phyloP scores from a whole-genome alignment of 139 green algal species.

The Medakamo hakoo region DNA sequence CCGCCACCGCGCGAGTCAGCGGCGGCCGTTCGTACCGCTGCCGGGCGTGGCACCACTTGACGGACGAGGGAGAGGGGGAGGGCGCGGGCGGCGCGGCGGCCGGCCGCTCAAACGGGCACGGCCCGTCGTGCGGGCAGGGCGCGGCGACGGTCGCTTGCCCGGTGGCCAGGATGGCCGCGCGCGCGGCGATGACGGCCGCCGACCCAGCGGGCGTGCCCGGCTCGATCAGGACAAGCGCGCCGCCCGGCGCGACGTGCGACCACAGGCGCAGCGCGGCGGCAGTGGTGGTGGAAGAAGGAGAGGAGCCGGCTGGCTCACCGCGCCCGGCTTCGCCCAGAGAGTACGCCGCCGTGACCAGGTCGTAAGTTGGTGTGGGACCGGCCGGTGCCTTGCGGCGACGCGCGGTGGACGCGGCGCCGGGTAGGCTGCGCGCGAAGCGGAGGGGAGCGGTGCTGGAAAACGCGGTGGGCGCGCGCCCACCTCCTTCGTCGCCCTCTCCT shows the following conservation, averaged over 20 bases:
- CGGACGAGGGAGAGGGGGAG: too few species aligned
- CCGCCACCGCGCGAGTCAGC: constrained; percentile 21
- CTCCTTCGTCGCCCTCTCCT: too few species aligned
- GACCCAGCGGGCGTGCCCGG: constrained; percentile 51
- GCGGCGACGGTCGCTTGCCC: constrained; percentile 45
- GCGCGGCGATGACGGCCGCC: constrained; percentile 26
- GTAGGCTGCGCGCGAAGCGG: neutral
- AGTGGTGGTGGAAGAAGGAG: too few species aligned
- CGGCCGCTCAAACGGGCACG: constrained; percentile 41
- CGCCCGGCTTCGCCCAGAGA: neutral
- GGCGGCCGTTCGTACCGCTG: constrained; percentile 38
- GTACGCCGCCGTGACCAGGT: neutral
- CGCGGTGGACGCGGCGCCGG: too few species aligned
- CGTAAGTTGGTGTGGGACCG: neutral
- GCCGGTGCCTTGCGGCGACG: too few species aligned
- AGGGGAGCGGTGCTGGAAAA: neutral
- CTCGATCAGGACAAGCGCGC: constrained; percentile 58
- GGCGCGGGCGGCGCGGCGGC: too few species aligned
- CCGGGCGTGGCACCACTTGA: constrained; percentile 74
- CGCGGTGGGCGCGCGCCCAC: too few species aligned
- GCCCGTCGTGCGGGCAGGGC: constrained; percentile 62
- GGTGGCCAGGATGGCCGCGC: constrained; percentile 14
- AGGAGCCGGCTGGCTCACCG: neutral
- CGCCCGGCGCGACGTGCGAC: constrained; percentile 8
- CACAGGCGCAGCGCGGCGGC: neutral